phyloP scores from a whole-genome alignment of 176 grass and related monocot genomes.

The Bolboschoenus planiculmis region DNA sequence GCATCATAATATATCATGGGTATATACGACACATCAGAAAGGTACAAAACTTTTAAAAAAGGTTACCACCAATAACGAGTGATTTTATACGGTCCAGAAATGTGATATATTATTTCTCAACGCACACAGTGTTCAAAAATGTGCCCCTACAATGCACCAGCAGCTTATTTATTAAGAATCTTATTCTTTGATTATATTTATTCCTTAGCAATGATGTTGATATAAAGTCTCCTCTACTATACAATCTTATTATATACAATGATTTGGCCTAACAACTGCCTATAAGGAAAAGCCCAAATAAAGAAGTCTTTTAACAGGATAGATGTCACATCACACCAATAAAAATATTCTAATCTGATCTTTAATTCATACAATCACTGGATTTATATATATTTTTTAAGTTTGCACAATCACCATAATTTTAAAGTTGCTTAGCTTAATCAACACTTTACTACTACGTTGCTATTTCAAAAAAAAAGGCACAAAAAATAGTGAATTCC shows the following conservation, averaged over 20 bases:
- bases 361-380: neutral
- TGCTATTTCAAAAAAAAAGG: constrained; percentile 14
- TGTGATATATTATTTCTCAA: neutral
- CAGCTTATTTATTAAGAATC: neutral
- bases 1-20: too few species aligned
- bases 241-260: neutral
- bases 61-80: neutral
- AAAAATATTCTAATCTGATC: neutral
- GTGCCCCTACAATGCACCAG: neutral
- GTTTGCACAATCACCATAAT: neutral
- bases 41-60: neutral
- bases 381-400: neutral
- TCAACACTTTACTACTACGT: neutral
- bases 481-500: constrained; percentile 9
- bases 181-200: neutral
- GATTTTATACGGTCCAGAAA: neutral
- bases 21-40: neutral
- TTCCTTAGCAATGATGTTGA: neutral
- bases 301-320: neutral
- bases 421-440: neutral
- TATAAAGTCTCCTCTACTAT: neutral
- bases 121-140: neutral
- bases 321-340: constrained; percentile 9
- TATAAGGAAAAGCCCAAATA: neutral
- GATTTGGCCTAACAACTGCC: neutral